Conservation (phyloP, 768 basidiomycete genomes). For the Russula foetens region DNA sequence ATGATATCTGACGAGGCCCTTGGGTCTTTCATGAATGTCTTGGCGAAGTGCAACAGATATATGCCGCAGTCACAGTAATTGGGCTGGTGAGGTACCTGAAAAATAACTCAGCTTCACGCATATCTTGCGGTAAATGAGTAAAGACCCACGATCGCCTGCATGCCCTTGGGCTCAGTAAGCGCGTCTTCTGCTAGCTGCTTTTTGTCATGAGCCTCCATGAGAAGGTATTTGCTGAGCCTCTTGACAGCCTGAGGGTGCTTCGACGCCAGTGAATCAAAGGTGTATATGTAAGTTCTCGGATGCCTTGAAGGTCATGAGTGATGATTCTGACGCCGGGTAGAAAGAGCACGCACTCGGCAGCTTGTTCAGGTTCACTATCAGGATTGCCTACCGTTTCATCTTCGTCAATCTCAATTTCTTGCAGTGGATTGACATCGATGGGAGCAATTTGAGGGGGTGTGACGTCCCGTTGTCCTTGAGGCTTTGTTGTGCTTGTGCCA, state of each 20-base stretch:
- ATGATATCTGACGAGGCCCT: slow-evolving; percentile 43
- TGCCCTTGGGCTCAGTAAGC: slow-evolving; percentile 38
- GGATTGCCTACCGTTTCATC: not conserved
- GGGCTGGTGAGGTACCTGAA: slow-evolving; percentile 77
- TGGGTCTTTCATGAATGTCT: slow-evolving; percentile 65
- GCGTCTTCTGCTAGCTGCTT: slow-evolving; percentile 20
- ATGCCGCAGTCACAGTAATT: slow-evolving; percentile 93
- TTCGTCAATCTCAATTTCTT: slow-evolving; percentile 9
- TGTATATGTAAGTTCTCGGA: slow-evolving; percentile 56
- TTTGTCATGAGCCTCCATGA: slow-evolving; percentile 73
- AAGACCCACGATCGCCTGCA: slow-evolving; percentile 41
- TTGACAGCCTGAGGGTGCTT: slow-evolving; percentile 60
- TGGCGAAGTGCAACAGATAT: slow-evolving; percentile 82
- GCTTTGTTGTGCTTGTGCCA: slow-evolving; percentile 3
- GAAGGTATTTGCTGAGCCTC: slow-evolving; percentile 59
- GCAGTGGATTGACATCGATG: not conserved
- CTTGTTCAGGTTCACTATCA: slow-evolving; percentile 14
- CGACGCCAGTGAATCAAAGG: slow-evolving; percentile 80
- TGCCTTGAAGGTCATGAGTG: slow-evolving; percentile 34
- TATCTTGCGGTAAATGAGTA: not conserved
- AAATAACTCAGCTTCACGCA: not conserved
- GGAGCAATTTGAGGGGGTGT: not conserved
- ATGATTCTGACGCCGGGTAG: not conserved
- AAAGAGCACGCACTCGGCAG: not conserved
- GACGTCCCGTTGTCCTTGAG: not conserved